Evolutionary conservation across 495 filamentous ascomycete genomes (phyloP), one percentile per base, ranked within the genome.

Genomic region (Podospora comata): DNA sequence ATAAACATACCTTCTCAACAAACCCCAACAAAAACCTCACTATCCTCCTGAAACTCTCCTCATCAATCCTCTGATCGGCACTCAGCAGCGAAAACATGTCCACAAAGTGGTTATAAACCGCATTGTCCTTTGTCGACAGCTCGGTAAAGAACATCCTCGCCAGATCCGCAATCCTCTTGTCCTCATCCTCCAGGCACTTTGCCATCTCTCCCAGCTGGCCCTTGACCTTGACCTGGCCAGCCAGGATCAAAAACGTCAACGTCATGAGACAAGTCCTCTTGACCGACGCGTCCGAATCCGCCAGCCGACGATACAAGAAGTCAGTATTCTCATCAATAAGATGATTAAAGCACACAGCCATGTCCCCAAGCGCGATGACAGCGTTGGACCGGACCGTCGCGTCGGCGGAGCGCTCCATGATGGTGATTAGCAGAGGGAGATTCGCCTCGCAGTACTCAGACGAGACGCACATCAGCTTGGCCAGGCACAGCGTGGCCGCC

Each of bases 181-280:
- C 95, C 2, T 89, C 87, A 70, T 98, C 96, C 78, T 99, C 95
- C 30, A 98, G 84, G 75, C 95, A 99, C 79, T 98, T 98, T 20
- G 95, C 95, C 95, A 99, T 99, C 79, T 97, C 95, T 28, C 95
- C 96, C 23, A 99, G 84, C 79, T 99, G 95, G n/a, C 95, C 95
- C 82, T 99, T 99, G 76, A 99, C 95, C 81, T 99, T 99, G 79
- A 99, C 95, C 79, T 99, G 95, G 20, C 95, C 95, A 0, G 95
- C 95, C 28, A 99, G 81, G 74, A 99, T 99, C 32, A 98, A 80
- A 84, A 99, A 99, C 3, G 96, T 99, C 67, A 99, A 81, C 2
- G 95, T 98, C 95, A 98, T 99, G 16, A 99, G 86, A 79, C 95
- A 99, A 0, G 95, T 99, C 7, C 95, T 87, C 84, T 98, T 98